A percentile compares a stretch with the other conserved stretches of the same genome.
These are phyloP conservation scores for Tetrapisispora fleetii DNA, from an alignment of 805 yeast genomes.

Conservation along the genomic window DNA sequence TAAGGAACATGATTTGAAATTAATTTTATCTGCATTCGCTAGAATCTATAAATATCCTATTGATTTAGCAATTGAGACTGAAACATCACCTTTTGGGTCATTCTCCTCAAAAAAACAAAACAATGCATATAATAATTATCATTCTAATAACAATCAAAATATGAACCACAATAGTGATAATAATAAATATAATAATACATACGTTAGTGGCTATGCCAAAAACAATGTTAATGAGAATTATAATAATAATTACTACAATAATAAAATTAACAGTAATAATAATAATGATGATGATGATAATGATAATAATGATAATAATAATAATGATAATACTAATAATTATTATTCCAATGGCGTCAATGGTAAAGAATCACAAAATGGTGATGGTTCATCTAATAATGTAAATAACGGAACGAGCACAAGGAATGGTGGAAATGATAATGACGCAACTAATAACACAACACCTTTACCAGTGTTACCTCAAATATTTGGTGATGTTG, in stretches of 20 bases:
- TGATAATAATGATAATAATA: slow-evolving; percentile 3
- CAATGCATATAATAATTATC: background rate
- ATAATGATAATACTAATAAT: background rate
- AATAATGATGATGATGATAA: slow-evolving; percentile 2
- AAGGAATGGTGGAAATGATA: slow-evolving; percentile 2
- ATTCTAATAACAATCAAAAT: slow-evolving; percentile 1
- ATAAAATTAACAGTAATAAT: background rate
- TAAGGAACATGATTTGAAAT: slow-evolving; percentile 44
- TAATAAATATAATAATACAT: background rate
- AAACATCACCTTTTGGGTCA: slow-evolving; percentile 29
- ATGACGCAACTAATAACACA: slow-evolving; percentile 8
- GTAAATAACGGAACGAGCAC: background rate
- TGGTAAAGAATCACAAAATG: background rate
- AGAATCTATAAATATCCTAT: slow-evolving; percentile 40
- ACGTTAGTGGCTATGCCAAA: background rate
- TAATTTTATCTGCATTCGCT: slow-evolving; percentile 40
- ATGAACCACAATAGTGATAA: background rate
- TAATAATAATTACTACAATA: background rate
- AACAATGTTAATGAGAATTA: slow-evolving; percentile 3
- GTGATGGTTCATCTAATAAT: background rate
- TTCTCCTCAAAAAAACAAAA: slow-evolving; percentile 4
- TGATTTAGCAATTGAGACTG: slow-evolving; percentile 30
- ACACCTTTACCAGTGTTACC: slow-evolving; percentile 29
- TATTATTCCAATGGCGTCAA: background rate
- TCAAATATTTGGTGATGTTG: slow-evolving; percentile 47